phyloP scores from a whole-genome alignment of 768 basidiomycete species.

The Baorangia bicolor region DNA sequence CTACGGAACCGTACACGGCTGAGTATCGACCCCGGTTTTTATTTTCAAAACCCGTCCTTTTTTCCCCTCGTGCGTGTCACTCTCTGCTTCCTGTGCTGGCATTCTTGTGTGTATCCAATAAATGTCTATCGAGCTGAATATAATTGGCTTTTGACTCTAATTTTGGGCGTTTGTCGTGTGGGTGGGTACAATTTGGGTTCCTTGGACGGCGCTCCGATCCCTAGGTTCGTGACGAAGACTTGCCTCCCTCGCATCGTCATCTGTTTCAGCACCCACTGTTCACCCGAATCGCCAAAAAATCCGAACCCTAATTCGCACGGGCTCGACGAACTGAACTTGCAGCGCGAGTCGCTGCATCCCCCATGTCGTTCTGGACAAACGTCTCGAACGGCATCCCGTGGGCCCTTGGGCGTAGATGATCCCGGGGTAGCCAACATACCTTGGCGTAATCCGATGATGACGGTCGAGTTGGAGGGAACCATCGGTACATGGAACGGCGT shows the following conservation, averaged over 20 bases:
- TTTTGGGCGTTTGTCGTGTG: neutral
- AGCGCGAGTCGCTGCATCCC: neutral
- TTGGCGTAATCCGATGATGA: constrained; percentile 67
- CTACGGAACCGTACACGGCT: neutral
- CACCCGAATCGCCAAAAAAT: too few relatives aligned
- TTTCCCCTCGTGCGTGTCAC: neutral
- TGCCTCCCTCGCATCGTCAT: constrained; percentile 60
- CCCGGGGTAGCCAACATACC: constrained; percentile 72
- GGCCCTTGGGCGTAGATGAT: constrained; percentile 73
- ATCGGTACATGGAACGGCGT: constrained; percentile 53
- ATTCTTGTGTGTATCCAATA: constrained; percentile 25
- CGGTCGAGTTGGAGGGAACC: constrained; percentile 56
- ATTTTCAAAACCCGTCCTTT: neutral
- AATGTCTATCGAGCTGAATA: constrained; percentile 21
- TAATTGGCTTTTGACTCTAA: constrained; percentile 6
- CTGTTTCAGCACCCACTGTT: constrained; percentile 57
- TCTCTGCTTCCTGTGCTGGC: neutral
- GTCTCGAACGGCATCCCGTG: constrained; percentile 54
- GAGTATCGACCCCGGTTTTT: constrained; percentile 1
- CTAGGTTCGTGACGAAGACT: constrained; percentile 57
- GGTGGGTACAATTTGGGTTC: neutral
- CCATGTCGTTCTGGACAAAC: constrained; percentile 63
- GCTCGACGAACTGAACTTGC: neutral
- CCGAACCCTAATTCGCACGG: neutral
- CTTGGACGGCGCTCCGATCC: constrained; percentile 49